Evolutionary conservation across 352 stramenopile species (phyloP).

Genomic region (Aphanomyces euteiches): DNA sequence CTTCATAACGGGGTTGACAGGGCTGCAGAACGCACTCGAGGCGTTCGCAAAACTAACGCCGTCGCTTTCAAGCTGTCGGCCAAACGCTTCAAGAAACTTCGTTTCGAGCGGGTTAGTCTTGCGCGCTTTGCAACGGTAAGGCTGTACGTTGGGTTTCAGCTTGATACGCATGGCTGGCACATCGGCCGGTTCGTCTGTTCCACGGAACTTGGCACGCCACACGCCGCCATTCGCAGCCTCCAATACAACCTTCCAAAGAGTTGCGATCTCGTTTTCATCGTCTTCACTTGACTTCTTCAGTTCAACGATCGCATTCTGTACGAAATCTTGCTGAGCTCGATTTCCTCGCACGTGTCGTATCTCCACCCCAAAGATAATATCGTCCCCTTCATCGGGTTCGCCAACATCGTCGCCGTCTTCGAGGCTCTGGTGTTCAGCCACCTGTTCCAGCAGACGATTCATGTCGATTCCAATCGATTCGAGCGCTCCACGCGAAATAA

Average conservation of each 20-base stretch:
- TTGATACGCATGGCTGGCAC: not conserved
- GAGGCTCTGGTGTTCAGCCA: not conserved
- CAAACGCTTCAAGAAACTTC: not conserved
- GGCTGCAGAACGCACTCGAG: not conserved
- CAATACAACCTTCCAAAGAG: not conserved
- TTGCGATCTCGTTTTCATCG: not conserved
- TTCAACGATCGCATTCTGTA: not conserved
- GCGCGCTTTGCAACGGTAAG: not conserved
- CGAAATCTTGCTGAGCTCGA: not conserved
- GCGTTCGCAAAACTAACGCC: not conserved
- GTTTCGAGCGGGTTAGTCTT: not conserved
- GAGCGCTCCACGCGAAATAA: not conserved
- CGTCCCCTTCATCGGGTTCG: not conserved
- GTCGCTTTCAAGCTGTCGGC: not conserved
- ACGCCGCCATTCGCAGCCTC: not conserved
- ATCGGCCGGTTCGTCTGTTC: not conserved
- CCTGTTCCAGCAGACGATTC: not conserved
- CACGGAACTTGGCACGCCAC: not conserved
- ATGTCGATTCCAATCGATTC: not conserved
- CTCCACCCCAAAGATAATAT: not conserved
- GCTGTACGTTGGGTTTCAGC: conserved; percentile 8
- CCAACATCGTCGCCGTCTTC: not conserved
- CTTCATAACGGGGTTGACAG: not conserved
- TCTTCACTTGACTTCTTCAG: not conserved
- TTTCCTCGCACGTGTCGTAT: not conserved